Percentiles rank a stretch among this genome's conserved stretches.
Conservation (phyloP, 768 basidiomycete species). For the Cantharellus cinnabarinus region DNA sequence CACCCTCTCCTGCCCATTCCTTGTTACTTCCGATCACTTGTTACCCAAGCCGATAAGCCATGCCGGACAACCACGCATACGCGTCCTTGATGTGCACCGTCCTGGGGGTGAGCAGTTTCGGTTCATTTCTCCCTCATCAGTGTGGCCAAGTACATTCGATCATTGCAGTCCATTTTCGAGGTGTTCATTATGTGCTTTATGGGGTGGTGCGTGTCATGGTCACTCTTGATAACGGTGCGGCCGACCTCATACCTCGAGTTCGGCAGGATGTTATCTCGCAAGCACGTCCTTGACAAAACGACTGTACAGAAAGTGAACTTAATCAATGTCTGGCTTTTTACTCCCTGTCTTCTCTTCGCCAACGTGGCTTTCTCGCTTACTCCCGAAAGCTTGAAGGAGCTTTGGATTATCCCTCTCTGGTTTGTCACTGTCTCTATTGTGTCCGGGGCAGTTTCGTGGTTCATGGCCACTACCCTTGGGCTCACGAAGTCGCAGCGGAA, state of each 20-base stretch:
- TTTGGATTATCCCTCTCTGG: conserved; percentile 74
- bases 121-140: no score
- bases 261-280: conserved; percentile 40
- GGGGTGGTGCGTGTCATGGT: conserved; percentile 24
- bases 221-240: neutral
- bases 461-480: conserved; percentile 39
- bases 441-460: conserved; percentile 48
- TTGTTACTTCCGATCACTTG: no score
- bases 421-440: conserved; percentile 56
- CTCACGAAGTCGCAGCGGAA: conserved; percentile 59
- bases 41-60: no score
- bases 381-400: conserved; percentile 29
- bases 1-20: no score
- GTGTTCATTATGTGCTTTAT: conserved; percentile 58
- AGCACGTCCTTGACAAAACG: conserved; percentile 68
- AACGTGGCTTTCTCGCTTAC: conserved; percentile 87
- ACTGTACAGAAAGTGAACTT: conserved; percentile 77
- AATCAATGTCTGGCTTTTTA: conserved; percentile 77
- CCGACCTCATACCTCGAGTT: neutral
- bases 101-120: no score
- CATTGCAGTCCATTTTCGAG: no score
- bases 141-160: no score
- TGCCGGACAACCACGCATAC: no score
- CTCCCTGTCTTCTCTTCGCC: conserved; percentile 69
- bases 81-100: no score